phyloP scores from a whole-genome alignment of 1,139 yeast species.

The Hemisphaericaspora lyxosophila region DNA sequence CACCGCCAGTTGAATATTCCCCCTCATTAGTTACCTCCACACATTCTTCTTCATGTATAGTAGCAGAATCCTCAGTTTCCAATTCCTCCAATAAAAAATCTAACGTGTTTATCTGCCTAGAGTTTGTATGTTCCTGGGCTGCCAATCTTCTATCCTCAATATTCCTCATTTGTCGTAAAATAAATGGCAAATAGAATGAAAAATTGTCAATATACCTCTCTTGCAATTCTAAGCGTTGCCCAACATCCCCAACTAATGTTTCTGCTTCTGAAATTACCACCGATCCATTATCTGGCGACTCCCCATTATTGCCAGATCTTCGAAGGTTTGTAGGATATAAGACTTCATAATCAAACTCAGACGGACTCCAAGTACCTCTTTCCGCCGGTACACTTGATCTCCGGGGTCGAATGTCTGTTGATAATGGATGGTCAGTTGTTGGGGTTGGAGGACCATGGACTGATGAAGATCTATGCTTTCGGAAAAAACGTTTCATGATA shows the following conservation, averaged over 20 bases:
- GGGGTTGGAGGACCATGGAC: background rate
- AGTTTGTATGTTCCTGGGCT: too few species aligned
- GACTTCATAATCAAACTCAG: background rate
- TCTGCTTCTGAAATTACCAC: slow-evolving; percentile 24
- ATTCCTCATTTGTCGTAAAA: slow-evolving; percentile 29
- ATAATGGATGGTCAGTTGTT: background rate
- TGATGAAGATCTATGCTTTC: background rate
- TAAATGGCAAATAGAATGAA: slow-evolving; percentile 38
- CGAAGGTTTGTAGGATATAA: slow-evolving; percentile 1
- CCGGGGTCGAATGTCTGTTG: background rate
- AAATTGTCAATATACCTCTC: slow-evolving; percentile 38
- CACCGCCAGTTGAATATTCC: background rate
- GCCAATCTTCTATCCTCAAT: slow-evolving; percentile 10
- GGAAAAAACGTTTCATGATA: background rate
- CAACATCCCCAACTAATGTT: slow-evolving; percentile 21
- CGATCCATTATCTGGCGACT: slow-evolving; percentile 7
- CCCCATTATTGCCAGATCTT: background rate
- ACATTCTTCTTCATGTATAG: slow-evolving; percentile 22
- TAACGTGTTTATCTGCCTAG: too few species aligned
- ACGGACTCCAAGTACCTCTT: background rate
- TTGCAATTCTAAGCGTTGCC: slow-evolving; percentile 34
- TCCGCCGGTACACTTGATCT: background rate
- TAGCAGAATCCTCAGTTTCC: slow-evolving; percentile 23
- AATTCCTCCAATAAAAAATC: too few species aligned
- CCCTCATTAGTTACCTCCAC: background rate